Evolutionary conservation across 2,329 filamentous ascomycete genomes (phyloP).

Genomic region (Ascochyta pisi): DNA sequence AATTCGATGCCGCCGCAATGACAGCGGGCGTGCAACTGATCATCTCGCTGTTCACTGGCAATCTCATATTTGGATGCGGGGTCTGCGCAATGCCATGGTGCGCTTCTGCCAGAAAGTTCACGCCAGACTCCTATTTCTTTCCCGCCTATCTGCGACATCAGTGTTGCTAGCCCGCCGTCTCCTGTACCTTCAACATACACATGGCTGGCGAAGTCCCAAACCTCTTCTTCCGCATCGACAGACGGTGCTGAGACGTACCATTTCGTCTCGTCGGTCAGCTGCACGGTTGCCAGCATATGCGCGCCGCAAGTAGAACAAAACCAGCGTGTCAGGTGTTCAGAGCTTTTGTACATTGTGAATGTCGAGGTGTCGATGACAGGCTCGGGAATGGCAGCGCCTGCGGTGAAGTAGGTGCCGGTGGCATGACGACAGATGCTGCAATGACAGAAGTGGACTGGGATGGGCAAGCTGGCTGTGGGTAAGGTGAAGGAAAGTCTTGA

Average conservation of each 20-base stretch:
- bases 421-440: conserved; percentile 59
- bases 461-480: conserved; percentile 44
- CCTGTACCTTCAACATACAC: conserved; percentile 42
- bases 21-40: conserved; percentile 55
- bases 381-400: conserved; percentile 52
- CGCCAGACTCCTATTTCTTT: conserved; percentile 39
- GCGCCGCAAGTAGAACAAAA: conserved; percentile 61
- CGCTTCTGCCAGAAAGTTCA: conserved; percentile 4
- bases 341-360: conserved; percentile 52
- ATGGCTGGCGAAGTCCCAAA: conserved; percentile 40
- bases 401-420: conserved; percentile 56
- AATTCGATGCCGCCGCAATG: conserved; percentile 65
- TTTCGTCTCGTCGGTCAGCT: background rate
- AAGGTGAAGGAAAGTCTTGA: conserved; percentile 47
- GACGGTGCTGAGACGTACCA: conserved; percentile 37
- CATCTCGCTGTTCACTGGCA: background rate
- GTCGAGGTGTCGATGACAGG: conserved; percentile 25
- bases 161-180: conserved; percentile 49
- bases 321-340: conserved; percentile 52
- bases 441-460: conserved; percentile 57
- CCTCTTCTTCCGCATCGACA: conserved; percentile 35
- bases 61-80: background rate
- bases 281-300: conserved; percentile 39
- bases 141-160: conserved; percentile 34
- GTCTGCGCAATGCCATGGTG: conserved; percentile 2